A percentile compares a stretch with the other conserved stretches of the same genome.
These are phyloP conservation scores for Hemerocallis citrina DNA, from an alignment of 106 monocot species.

Conservation along the genomic window DNA sequence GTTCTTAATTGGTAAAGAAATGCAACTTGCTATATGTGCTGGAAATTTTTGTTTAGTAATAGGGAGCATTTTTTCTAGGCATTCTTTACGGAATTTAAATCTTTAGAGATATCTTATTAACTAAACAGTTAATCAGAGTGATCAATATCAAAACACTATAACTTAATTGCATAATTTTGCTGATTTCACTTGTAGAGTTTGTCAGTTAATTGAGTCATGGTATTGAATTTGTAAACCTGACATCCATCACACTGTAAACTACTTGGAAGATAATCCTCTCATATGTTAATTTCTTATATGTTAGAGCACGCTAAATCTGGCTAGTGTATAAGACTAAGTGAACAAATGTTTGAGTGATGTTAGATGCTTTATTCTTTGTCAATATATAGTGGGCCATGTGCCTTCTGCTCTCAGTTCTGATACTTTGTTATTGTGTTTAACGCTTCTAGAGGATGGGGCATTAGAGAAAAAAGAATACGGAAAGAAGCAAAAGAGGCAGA, in stretches of 20 bases:
- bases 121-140: too few relatives aligned
- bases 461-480: neutral
- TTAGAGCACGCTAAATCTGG: too few relatives aligned
- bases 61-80: too few relatives aligned
- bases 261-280: neutral
- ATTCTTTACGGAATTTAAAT: neutral
- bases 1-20: too few relatives aligned
- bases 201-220: too few relatives aligned
- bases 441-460: slow-evolving; percentile 5
- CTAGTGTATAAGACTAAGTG: neutral
- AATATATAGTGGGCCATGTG: neutral
- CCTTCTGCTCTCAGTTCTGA: neutral
- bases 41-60: too few relatives aligned
- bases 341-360: neutral
- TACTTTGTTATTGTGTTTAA: neutral
- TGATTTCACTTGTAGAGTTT: neutral
- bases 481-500: slow-evolving; percentile 5
- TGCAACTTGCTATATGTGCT: too few relatives aligned
- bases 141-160: too few relatives aligned
- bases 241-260: neutral
- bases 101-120: neutral
- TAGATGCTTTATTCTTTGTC: too few relatives aligned
- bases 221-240: too few relatives aligned
- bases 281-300: too few relatives aligned
- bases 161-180: neutral